Evolutionary conservation across 108 stramenopile species (phyloP), one percentile per base, ranked within the genome.

Genomic region (Chaetoceros muelleri): DNA sequence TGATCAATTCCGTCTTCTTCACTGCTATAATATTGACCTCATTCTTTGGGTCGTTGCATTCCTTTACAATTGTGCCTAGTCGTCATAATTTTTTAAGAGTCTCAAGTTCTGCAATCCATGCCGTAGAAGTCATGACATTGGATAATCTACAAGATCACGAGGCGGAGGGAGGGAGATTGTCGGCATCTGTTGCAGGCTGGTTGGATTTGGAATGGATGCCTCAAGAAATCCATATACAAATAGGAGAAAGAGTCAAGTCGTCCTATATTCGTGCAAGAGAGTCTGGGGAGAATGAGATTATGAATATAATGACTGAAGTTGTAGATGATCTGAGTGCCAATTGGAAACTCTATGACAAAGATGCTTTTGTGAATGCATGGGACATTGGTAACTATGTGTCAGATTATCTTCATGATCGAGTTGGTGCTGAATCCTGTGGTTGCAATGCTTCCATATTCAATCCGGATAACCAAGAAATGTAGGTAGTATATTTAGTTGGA

Each of bases 331-430:
- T 90, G 27, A 66, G 69, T 46, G 65, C 55, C 5, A 67, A 80
- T 22, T 90, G 89, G 89, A 40, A 61, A 13, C 68, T 79, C 29
- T 90, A 80, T 47, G 72, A 90, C 45, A 65, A 73, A 1, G 89
- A 90, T 69, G 83, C 85, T n/a, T 90, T 90, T 66, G 83, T 90
- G 3, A 84, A 81, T 61, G 79, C 85, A 5, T 90, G 82, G 82
- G 89, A 90, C 68, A 48, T 86, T 51, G 81, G 79, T 1, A 90
- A 86, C 48, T 90, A 90, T 48, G 81, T 80, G 40, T 71, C 83
- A 17, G 89, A 90, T 56, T 90, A 86, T 57, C 60, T 89, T 47
- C 76, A 74, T 25, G 44, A 78, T 13, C 64, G 70, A 20, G 67
- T 72, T 29, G 87, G 87, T 24, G 60, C 68, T 27, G 87, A 89